phyloP scores from a whole-genome alignment of 495 filamentous ascomycete genomes.

The Xylaria venustula region DNA sequence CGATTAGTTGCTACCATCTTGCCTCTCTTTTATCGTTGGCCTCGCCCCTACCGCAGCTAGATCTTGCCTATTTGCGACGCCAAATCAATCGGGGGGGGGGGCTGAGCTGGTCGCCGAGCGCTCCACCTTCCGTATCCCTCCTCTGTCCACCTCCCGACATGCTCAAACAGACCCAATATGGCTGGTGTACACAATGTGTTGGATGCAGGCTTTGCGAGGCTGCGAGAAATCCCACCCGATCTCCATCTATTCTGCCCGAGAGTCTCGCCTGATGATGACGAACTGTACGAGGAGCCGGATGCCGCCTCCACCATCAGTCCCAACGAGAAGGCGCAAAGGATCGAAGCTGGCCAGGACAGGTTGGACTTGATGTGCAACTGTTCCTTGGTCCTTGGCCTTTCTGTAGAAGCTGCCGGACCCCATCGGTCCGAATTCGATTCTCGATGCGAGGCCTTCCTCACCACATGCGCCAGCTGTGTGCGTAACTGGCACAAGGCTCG shows the following conservation, averaged over 20 bases:
- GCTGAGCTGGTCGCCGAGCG: neutral
- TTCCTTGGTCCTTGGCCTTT: constrained; percentile 66
- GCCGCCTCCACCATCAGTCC: constrained; percentile 31
- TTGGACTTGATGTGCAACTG: constrained; percentile 59
- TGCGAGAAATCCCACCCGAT: constrained; percentile 41
- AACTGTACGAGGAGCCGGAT: constrained; percentile 54
- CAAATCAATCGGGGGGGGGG: neutral
- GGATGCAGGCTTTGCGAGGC: constrained; percentile 21
- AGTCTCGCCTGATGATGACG: constrained; percentile 40
- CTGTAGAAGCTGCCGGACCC: constrained; percentile 57
- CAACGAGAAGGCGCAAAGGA: constrained; percentile 40
- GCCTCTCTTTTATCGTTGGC: neutral
- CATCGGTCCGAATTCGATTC: constrained; percentile 60
- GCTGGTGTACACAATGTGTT: constrained; percentile 17
- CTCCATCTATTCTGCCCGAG: constrained; percentile 46
- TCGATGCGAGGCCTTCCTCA: constrained; percentile 47
- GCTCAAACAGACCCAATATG: constrained; percentile 20
- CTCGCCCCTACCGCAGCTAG: neutral
- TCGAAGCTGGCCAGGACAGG: constrained; percentile 49
- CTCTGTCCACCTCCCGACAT: constrained; percentile 17
- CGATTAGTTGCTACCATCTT: too few relatives aligned
- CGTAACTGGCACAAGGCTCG: constrained; percentile 75
- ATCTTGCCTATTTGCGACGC: neutral
- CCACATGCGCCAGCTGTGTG: constrained; percentile 75
- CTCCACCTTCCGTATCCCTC: neutral